Conservation (phyloP, 1,284 basidiomycete genomes). For the Rhodotorula sp. region DNA sequence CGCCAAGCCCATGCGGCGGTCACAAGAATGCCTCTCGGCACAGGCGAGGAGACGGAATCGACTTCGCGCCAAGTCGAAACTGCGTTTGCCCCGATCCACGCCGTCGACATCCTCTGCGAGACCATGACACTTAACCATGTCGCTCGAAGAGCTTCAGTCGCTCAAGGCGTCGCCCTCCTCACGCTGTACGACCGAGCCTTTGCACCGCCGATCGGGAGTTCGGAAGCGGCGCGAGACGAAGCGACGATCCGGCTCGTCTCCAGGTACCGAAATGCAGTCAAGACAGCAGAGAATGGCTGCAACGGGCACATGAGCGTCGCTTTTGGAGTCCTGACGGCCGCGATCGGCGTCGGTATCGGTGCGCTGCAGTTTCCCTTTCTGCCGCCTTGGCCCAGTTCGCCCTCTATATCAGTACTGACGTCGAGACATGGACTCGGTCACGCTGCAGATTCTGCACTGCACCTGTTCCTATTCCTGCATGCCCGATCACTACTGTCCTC, state of each 20-base stretch:
- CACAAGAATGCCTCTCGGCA: not conserved
- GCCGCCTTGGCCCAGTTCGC: no score
- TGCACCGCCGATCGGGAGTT: slow-evolving; percentile 46
- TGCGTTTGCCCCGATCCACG: slow-evolving; percentile 53
- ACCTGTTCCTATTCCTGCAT: slow-evolving; percentile 89
- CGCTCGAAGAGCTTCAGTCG: slow-evolving; percentile 76
- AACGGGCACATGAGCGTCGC: slow-evolving; percentile 84
- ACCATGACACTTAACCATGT: slow-evolving; percentile 85
- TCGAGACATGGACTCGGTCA: not conserved
- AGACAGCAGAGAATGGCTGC: slow-evolving; percentile 53
- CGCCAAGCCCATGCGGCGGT: slow-evolving; percentile 60
- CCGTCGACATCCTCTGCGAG: slow-evolving; percentile 76
- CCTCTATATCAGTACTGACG: no score
- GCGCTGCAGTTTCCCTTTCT: slow-evolving; percentile 41
- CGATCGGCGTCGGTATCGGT: slow-evolving; percentile 72
- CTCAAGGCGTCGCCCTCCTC: slow-evolving; percentile 90
- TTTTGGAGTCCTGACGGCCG: slow-evolving; percentile 80
- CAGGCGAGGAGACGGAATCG: not conserved
- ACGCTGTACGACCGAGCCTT: slow-evolving; percentile 84
- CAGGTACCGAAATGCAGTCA: slow-evolving; percentile 64
- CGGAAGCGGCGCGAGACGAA: slow-evolving; percentile 43
- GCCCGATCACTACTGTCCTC: slow-evolving; percentile 84
- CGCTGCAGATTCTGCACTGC: slow-evolving; percentile 64
- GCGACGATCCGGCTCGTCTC: slow-evolving; percentile 55
- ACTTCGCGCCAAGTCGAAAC: slow-evolving; percentile 2